Conservation (phyloP, 2,329 filamentous ascomycete species). For the Exophiala sp. region DNA sequence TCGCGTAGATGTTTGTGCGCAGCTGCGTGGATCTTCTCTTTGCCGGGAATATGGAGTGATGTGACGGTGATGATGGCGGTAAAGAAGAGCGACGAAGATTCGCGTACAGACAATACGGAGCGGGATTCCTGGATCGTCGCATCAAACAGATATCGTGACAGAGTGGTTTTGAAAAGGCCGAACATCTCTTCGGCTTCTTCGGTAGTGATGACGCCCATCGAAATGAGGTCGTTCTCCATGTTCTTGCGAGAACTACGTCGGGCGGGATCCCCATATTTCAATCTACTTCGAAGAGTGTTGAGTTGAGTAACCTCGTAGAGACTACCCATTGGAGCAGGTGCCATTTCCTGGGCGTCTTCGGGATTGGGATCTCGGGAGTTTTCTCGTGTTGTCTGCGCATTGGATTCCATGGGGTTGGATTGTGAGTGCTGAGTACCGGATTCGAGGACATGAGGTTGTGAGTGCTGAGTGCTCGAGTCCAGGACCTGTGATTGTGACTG, state of each 20-base stretch:
- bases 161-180: slow-evolving; percentile 25
- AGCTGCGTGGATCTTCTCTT: slow-evolving; percentile 47
- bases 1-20: slow-evolving; percentile 55
- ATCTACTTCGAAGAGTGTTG: slow-evolving; percentile 24
- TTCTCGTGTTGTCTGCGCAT: slow-evolving; percentile 26
- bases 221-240: slow-evolving; percentile 27
- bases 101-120: slow-evolving; percentile 48
- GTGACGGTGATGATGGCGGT: slow-evolving; percentile 54
- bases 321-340: slow-evolving; percentile 49
- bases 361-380: slow-evolving; percentile 26
- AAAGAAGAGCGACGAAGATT: slow-evolving; percentile 51
- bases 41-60: slow-evolving; percentile 53
- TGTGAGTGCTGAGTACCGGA: background rate
- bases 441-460: background rate
- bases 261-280: slow-evolving; percentile 23
- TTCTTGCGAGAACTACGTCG: slow-evolving; percentile 26
- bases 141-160: slow-evolving; percentile 28
- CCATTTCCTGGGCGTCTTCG: slow-evolving; percentile 36
- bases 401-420: slow-evolving; percentile 8
- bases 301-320: slow-evolving; percentile 52
- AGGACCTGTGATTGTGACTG: slow-evolving; percentile 6
- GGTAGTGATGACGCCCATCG: slow-evolving; percentile 21
- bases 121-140: slow-evolving; percentile 46
- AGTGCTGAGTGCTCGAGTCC: background rate
- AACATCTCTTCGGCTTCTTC: slow-evolving; percentile 28